These are phyloP conservation scores for Coccomyxa sp. DNA, from an alignment of 139 green algal species.

Conservation along the genomic window DNA sequence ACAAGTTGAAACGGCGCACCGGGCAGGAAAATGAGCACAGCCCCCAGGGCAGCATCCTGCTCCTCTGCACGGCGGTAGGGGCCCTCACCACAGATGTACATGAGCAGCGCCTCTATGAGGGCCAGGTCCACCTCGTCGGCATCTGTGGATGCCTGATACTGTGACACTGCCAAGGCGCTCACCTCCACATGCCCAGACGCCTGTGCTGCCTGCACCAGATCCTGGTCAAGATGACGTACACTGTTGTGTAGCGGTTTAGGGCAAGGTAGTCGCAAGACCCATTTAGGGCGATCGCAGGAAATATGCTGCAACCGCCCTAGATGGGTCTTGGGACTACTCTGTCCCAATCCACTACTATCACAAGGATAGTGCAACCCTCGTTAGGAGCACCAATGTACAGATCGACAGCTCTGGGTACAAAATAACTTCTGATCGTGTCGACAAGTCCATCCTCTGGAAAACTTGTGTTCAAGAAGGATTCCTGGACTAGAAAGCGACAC, in stretches of 20 bases:
- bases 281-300: no score
- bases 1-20: constrained; percentile 8
- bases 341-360: no score
- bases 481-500: no score
- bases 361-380: no score
- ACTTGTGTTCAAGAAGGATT: no score
- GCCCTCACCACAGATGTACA: constrained; percentile 39
- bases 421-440: no score
- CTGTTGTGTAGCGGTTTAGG: neutral
- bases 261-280: neutral
- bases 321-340: no score
- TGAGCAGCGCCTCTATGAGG: constrained; percentile 39
- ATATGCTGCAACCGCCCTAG: no score
- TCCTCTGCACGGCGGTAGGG: constrained; percentile 1
- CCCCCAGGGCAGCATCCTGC: constrained; percentile 31
- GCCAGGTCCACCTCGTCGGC: constrained; percentile 56
- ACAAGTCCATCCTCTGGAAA: no score
- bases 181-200: constrained; percentile 21
- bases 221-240: neutral
- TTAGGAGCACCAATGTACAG: no score
- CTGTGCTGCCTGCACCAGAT: neutral
- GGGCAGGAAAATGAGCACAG: constrained; percentile 79
- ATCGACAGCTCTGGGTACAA: no score
- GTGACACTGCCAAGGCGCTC: constrained; percentile 29
- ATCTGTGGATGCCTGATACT: constrained; percentile 33